Evolutionary conservation across 2,329 filamentous ascomycete species (phyloP), one percentile per base, ranked within the genome.

Genomic region (Beauveria medogensis): DNA sequence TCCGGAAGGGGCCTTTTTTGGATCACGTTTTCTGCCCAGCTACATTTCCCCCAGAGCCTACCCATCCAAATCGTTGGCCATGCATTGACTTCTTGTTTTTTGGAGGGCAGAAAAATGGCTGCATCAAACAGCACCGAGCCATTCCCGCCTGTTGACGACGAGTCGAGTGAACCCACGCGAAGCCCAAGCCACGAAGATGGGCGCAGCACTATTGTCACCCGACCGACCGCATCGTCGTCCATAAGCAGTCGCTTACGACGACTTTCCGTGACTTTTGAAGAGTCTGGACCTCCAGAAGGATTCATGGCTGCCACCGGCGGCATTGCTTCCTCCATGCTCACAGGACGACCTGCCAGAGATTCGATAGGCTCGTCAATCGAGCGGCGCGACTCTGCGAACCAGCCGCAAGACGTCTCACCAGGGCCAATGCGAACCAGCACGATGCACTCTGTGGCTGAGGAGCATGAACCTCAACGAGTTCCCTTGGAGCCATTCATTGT

Each of bases 221-320:
- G 69, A 22, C 66, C 68, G 24, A 62, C 67, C n/a, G 65, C 69
- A 16, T 72, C 71, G 6, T 70, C 70, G 16, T 72, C 71, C 16
- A 43, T 72, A n/a, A 71, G 68, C 59, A 67, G 67, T 44, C 68
- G 68, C 43, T 61, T 75, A 16, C 70, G 73, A 30, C 68, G 69
- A 41, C 69, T 69, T 30, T 74, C 73, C 6, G 62, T 69, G 57
- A 70, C 65, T 30, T 81, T 82, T 62, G 73, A 75, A 59, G 73
- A 78, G 52, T 81, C 80, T 5, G 75, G 73, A 14, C 71, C 77
- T 12, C 80, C 78, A 2, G 72, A 72, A 53, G 78, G 79, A 12
- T 80, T 82, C 66, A 74, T 77, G 63, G 75, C 78, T 16, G 78
- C 78, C 18, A 78, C 78, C 0, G 75, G 78, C 44, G 72, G 74